Evolutionary conservation across 169 alveolate species (phyloP).

Genomic region (Plasmodium sp.): DNA sequence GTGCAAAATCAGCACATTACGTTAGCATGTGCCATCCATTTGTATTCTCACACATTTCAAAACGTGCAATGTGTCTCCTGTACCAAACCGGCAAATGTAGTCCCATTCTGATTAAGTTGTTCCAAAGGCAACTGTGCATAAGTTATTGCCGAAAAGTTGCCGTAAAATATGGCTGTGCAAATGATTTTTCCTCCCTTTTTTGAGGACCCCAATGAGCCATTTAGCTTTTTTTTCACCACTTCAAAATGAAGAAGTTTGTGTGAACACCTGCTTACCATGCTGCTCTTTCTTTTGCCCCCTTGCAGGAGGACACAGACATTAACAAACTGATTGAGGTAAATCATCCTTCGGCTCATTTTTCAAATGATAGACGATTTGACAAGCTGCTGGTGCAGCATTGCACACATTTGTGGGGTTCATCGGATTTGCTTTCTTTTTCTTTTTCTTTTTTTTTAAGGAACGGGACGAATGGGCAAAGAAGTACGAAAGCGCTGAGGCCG

Average conservation of each 20-base stretch:
- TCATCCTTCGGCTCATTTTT: neutral
- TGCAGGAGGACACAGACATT: conserved; percentile 30
- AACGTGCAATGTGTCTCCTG: neutral
- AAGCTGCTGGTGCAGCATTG: neutral
- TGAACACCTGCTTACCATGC: neutral
- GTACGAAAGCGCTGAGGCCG: conserved; percentile 22
- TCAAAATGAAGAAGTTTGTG: neutral
- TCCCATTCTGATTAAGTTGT: neutral
- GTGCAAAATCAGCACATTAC: neutral
- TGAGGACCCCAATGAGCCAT: neutral
- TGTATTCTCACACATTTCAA: neutral
- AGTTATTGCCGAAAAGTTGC: neutral
- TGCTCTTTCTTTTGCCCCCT: neutral
- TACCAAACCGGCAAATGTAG: neutral
- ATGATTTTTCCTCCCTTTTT: neutral
- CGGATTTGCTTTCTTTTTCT: neutral
- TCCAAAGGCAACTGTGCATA: neutral
- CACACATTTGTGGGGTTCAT: neutral
- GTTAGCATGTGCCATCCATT: neutral
- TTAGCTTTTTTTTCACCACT: neutral
- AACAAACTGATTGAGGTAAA: conserved; percentile 33
- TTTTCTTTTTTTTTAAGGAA: conserved; percentile 1
- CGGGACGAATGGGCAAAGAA: conserved; percentile 59
- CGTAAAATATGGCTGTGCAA: neutral
- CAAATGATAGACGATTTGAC: neutral